phyloP scores from a whole-genome alignment of 2,329 filamentous ascomycete species.

The Diaporthe nobilis region DNA sequence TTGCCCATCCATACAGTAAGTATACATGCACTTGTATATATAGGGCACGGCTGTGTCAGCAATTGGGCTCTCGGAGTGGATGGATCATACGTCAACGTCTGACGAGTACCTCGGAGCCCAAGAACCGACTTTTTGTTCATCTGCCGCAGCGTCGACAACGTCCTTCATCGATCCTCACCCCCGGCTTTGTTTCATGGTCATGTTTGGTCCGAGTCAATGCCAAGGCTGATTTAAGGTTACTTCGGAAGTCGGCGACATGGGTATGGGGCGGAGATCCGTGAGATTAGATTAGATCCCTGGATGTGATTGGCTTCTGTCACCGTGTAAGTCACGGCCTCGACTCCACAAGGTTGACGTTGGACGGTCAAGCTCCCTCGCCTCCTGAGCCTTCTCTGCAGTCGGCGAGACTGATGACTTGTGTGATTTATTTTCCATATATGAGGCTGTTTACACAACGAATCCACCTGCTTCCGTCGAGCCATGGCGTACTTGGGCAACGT shows the following conservation, averaged over 20 bases:
- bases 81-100: constrained; percentile 24
- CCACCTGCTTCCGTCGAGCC: background rate
- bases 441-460: background rate
- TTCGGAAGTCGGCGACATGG: constrained; percentile 15
- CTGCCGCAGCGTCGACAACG: background rate
- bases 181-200: constrained; percentile 9
- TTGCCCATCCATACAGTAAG: background rate
- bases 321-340: constrained; percentile 20
- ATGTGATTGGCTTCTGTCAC: background rate
- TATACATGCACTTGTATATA: background rate
- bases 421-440: background rate
- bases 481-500: background rate
- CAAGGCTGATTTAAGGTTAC: constrained; percentile 18
- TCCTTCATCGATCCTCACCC: background rate
- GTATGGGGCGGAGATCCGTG: constrained; percentile 11
- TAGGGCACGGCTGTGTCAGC: constrained; percentile 25
- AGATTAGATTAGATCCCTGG: constrained; percentile 43
- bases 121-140: background rate
- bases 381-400: background rate
- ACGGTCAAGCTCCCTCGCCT: background rate
- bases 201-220: background rate
- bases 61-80: constrained; percentile 6
- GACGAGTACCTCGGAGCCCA: constrained; percentile 17
- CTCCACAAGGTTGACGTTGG: background rate
- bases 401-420: background rate